Evolutionary conservation across 768 basidiomycete genomes (phyloP).

Genomic region (Hypholoma sublateritium): DNA sequence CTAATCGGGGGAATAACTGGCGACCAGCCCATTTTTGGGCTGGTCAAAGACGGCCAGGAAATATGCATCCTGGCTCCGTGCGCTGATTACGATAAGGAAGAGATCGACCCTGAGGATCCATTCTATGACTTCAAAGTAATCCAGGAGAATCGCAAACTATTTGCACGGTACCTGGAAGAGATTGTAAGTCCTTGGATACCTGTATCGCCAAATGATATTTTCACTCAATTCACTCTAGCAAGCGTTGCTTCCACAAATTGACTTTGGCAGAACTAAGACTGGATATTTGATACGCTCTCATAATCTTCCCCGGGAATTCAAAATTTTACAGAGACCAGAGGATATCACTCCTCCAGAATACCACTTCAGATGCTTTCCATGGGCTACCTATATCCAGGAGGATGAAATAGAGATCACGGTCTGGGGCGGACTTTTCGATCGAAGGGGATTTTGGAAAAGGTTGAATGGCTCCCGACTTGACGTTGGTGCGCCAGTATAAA

Average conservation of each 20-base stretch:
- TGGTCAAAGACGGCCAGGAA: not conserved
- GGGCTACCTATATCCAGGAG: slow-evolving; percentile 35
- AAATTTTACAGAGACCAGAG: not conserved
- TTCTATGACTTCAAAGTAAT: not conserved
- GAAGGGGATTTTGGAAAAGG: slow-evolving; percentile 38
- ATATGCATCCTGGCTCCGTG: not conserved
- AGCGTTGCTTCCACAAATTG: not conserved
- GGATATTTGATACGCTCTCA: not conserved
- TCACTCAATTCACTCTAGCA: not conserved
- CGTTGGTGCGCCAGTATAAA: slow-evolving; percentile 26
- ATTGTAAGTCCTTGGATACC: not conserved
- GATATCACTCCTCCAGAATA: slow-evolving; percentile 13
- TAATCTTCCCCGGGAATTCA: not conserved
- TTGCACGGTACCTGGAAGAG: not conserved
- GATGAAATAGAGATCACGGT: slow-evolving; percentile 34
- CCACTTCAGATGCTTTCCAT: slow-evolving; percentile 31
- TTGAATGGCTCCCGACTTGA: slow-evolving; percentile 28
- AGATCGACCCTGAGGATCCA: not conserved
- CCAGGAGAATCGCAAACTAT: not conserved
- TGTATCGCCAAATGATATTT: not conserved
- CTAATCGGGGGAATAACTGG: not conserved
- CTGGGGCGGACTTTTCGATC: slow-evolving; percentile 24
- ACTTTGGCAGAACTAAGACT: not conserved
- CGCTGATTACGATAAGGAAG: not conserved
- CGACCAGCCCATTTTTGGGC: not conserved